Conservation (phyloP, 1,139 yeast genomes). For the Diutina catenulata region DNA sequence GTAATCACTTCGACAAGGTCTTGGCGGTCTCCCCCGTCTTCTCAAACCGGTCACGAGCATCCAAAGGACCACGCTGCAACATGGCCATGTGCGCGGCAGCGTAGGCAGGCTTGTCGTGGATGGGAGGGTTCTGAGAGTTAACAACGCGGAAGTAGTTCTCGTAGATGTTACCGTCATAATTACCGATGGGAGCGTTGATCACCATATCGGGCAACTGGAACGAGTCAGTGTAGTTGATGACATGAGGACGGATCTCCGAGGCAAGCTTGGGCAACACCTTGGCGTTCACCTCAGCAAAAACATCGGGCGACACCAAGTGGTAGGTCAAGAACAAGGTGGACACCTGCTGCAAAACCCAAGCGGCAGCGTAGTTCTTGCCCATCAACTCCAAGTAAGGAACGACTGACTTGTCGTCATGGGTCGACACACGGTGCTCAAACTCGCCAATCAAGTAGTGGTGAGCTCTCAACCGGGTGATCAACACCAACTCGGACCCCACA, state of each 20-base stretch:
- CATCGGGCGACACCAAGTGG: conserved; percentile 22
- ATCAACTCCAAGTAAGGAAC: conserved; percentile 14
- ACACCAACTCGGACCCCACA: conserved; percentile 10
- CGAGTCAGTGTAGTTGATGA: conserved; percentile 78
- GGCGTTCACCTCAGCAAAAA: conserved; percentile 22
- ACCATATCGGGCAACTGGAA: conserved; percentile 78
- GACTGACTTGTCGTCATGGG: conserved; percentile 11
- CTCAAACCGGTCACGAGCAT: conserved; percentile 38
- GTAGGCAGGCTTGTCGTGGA: conserved; percentile 50
- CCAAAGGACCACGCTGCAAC: conserved; percentile 40
- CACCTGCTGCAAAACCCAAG: conserved; percentile 24
- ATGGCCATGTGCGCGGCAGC: conserved; percentile 33
- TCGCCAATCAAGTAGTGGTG: conserved; percentile 11
- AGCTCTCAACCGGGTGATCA: conserved; percentile 10
- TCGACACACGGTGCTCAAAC: conserved; percentile 11
- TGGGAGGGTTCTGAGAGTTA: conserved; percentile 40
- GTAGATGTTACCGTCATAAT: conserved; percentile 77
- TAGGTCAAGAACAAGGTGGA: conserved; percentile 30
- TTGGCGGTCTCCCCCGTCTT: conserved; percentile 28
- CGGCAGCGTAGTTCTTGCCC: conserved; percentile 14
- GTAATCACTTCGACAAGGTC: conserved; percentile 14
- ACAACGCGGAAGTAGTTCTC: conserved; percentile 55
- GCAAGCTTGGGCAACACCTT: conserved; percentile 24
- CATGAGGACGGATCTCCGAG: conserved; percentile 49
- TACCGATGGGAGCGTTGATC: conserved; percentile 79